Base-by-base conservation (phyloP, 2,329 filamentous ascomycete species). In the Sporothrix luriei region DNA sequence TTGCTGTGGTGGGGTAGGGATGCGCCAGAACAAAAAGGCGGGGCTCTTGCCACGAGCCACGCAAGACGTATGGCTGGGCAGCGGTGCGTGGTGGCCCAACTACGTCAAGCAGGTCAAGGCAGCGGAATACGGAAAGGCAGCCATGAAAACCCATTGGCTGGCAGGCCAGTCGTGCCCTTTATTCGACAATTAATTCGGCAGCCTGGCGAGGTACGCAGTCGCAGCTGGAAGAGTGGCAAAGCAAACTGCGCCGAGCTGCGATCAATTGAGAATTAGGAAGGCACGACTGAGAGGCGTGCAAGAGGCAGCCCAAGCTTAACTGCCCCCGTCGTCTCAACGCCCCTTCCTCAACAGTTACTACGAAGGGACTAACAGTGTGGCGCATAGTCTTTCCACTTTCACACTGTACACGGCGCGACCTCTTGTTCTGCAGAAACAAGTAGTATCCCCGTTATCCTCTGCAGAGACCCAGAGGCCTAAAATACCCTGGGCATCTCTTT, bases 1-100 rank as follows among this genome's bases (percentile, higher is more conserved):
- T n/a, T 65, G 62, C 62, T 66, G 40, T 67, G 65, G 65, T 67
- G 65, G 65, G 69, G 65, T 57, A 68, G 55, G 13, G 40, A 68
- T 49, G 57, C 29, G 61, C 49, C 43, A 49, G 43, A 16, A 59
- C 24, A 19, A 61, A 69, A 69, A 55, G 68, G 68, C 59, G 57
- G 48, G 68, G 67, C 55, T 68, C 55, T 33, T 51, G 26, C 67
- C 67, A 62, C 46, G 48, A 33, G 33, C 5, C 33, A 6, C 33
- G 33, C 33, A 68, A 67, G 49, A 43, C 43, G 29, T 46, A 52
- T 48, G 4, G 26, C 57, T 61, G 57, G 49, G 49, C 49, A 26
- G 49, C 21, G 49, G 33, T 43, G 54, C 52, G 26, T 55, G 52
- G 52, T 55, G 40, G 59, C 59, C 38, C 59, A 62, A 40, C 62